Conservation (phyloP, 306 rosid species). For the Vigna nakashimae region DNA sequence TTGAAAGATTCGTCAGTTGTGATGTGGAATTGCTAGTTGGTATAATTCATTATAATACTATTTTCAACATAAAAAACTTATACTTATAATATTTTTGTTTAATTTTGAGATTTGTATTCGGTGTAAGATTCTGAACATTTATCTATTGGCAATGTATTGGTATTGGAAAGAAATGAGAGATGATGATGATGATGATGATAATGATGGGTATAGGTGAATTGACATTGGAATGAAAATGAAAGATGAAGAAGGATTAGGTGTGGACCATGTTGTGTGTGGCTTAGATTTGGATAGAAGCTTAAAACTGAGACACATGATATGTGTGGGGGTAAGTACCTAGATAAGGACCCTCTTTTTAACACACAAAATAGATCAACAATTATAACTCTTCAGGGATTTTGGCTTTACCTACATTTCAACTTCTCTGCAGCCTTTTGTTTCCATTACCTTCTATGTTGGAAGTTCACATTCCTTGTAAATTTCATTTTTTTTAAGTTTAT, state of each 20-base stretch:
- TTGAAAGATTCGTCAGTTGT: too few relatives aligned
- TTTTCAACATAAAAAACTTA: too few relatives aligned
- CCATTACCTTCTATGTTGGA: slow-evolving; percentile 5
- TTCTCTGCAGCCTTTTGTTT: background rate
- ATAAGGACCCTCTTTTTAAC: slow-evolving; percentile 14
- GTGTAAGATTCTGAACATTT: too few relatives aligned
- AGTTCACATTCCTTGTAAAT: too few relatives aligned
- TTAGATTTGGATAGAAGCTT: slow-evolving; percentile 43
- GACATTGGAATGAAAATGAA: slow-evolving; percentile 31
- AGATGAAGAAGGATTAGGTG: slow-evolving; percentile 17
- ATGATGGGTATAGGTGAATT: slow-evolving; percentile 19
- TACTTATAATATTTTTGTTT: too few relatives aligned
- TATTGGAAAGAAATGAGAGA: background rate
- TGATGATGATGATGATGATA: background rate
- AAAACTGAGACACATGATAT: slow-evolving; percentile 40
- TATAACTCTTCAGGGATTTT: slow-evolving; percentile 16
- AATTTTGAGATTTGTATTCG: too few relatives aligned
- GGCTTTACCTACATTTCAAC: slow-evolving; percentile 31
- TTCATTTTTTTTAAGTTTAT: too few relatives aligned
- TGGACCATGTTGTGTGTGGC: slow-evolving; percentile 37
- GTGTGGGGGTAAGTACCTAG: slow-evolving; percentile 30
- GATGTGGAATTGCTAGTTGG: too few relatives aligned
- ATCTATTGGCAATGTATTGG: too few relatives aligned
- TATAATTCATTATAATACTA: too few relatives aligned
- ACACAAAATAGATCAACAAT: slow-evolving; percentile 27